phyloP scores from a whole-genome alignment of 495 filamentous ascomycete species.

The Daldinia decipiens region DNA sequence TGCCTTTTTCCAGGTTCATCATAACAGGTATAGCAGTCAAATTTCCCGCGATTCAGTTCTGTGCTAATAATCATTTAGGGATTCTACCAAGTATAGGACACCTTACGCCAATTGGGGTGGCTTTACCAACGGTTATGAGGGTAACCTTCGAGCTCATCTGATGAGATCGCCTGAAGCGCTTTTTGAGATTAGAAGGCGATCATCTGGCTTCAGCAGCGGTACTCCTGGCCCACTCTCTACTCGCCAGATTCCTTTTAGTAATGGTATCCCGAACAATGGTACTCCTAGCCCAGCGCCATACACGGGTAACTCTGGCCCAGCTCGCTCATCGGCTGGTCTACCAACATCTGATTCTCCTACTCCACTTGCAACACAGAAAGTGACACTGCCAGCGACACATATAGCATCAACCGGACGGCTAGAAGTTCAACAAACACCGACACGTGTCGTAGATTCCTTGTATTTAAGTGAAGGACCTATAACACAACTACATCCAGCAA shows the following conservation, averaged over 20 bases:
- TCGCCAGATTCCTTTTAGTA: constrained; percentile 29
- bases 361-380: constrained; percentile 15
- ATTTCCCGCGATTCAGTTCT: background rate
- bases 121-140: constrained; percentile 67
- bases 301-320: background rate
- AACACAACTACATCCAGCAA: constrained; percentile 57
- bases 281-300: background rate
- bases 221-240: constrained; percentile 14
- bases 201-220: constrained; percentile 28
- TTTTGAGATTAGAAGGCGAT: constrained; percentile 43
- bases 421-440: constrained; percentile 25
- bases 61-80: constrained; percentile 48
- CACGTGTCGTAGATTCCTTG: constrained; percentile 19
- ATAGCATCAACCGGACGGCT: background rate
- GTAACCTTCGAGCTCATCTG: constrained; percentile 58
- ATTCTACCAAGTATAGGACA: constrained; percentile 59
- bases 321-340: constrained; percentile 26
- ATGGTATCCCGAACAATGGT: constrained; percentile 21
- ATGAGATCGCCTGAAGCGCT: constrained; percentile 55
- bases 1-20: constrained; percentile 61
- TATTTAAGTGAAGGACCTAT: constrained; percentile 39
- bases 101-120: constrained; percentile 63
- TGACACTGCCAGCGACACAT: background rate
- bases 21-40: constrained; percentile 28
- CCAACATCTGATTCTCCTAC: constrained; percentile 24